Conservation (phyloP, 140 eudicot species). For the Senecio squalidus region DNA sequence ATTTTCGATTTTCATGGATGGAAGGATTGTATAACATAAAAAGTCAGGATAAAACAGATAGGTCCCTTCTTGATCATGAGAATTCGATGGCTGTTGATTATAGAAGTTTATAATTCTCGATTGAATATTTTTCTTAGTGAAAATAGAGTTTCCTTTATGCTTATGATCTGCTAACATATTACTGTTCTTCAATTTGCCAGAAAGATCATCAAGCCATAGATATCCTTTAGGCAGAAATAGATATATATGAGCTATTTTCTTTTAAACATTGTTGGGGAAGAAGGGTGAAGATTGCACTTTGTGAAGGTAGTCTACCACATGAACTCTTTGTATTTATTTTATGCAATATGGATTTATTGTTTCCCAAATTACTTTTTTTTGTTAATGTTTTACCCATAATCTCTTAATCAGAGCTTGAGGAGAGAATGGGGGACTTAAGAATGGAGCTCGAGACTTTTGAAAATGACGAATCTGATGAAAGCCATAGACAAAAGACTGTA, state of each 20-base stretch:
- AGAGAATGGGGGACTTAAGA: conserved; percentile 89
- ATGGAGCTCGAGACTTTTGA: conserved; percentile 74
- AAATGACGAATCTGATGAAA: conserved; percentile 70
- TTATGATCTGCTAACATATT: conserved; percentile 4
- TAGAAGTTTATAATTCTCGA: conserved; percentile 6
- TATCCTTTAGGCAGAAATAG: conserved; percentile 92
- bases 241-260: conserved; percentile 94
- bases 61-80: too few species aligned
- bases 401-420: conserved; percentile 97
- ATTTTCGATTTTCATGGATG: too few species aligned
- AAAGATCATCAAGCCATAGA: conserved; percentile 88
- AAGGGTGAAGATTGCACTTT: conserved; percentile 81
- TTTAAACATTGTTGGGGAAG: conserved; percentile 95
- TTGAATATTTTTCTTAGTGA: neutral
- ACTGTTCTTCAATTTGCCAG: conserved; percentile 37
- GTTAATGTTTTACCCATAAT: too few species aligned
- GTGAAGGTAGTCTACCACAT: conserved; percentile 55
- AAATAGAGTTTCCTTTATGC: neutral
- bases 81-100: neutral
- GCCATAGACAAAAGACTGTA: conserved; percentile 63
- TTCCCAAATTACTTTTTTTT: neutral
- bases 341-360: neutral
- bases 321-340: neutral
- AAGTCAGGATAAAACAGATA: too few species aligned
- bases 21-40: too few species aligned